phyloP scores from a whole-genome alignment of 176 grass and related monocot genomes.

The Bolboschoenus planiculmis region DNA sequence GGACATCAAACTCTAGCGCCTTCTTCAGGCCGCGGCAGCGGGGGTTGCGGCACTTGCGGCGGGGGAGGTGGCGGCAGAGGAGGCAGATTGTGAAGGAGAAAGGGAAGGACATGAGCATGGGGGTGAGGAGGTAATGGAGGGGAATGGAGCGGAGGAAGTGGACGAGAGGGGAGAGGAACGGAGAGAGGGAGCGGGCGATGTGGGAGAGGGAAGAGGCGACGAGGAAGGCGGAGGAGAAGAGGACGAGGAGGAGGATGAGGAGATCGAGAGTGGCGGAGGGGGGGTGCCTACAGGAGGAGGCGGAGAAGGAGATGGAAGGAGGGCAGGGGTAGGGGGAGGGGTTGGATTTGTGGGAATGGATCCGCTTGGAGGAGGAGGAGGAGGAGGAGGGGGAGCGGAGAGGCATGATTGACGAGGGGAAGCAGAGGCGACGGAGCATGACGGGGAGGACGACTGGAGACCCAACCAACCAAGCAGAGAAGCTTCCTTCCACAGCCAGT shows the following conservation, averaged over 20 bases:
- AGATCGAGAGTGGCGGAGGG: constrained; percentile 89
- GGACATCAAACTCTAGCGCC: constrained; percentile 86
- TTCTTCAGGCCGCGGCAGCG: constrained; percentile 63
- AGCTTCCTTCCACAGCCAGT: background rate
- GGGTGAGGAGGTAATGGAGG: constrained; percentile 15
- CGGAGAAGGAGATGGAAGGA: constrained; percentile 34
- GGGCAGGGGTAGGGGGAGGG: constrained; percentile 12
- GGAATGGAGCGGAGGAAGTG: constrained; percentile 10
- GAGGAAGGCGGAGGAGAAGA: constrained; percentile 75
- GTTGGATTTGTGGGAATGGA: constrained; percentile 5
- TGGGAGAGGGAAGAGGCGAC: constrained; percentile 59
- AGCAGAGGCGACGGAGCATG: constrained; percentile 49
- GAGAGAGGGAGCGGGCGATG: constrained; percentile 47
- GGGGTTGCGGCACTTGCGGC: constrained; percentile 67
- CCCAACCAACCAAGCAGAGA: background rate
- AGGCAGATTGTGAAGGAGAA: constrained; percentile 35
- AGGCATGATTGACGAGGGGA: constrained; percentile 28
- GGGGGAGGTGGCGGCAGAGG: constrained; percentile 44
- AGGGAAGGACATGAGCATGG: constrained; percentile 38
- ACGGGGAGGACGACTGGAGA: background rate
- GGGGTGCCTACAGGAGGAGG: constrained; percentile 53
- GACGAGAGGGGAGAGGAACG: constrained; percentile 38
- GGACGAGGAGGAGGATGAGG: constrained; percentile 76
- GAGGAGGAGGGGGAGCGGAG: constrained; percentile 9
- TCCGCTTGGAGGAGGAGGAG: constrained; percentile 21